Percentiles rank a stretch among this genome's conserved stretches.
Evolutionary conservation across 2,329 filamentous ascomycete species (phyloP).

Genomic region (Verticillium dahliae): DNA sequence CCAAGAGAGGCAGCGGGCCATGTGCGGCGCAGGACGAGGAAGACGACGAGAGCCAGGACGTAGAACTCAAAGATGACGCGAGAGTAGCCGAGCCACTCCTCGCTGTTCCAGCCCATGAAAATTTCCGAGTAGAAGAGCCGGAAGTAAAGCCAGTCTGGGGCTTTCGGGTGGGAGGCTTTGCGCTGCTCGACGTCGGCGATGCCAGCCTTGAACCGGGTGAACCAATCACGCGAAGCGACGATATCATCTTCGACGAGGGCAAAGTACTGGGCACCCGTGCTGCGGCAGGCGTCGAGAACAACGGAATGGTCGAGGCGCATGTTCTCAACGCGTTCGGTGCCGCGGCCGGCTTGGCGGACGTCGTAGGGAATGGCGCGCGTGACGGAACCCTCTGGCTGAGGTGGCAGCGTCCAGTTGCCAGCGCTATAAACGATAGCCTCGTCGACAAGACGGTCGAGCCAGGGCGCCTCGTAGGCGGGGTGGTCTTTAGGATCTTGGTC

Average conservation of each 20-base stretch:
- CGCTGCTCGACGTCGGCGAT: constrained; percentile 19
- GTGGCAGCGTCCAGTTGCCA: neutral
- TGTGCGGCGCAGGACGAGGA: constrained; percentile 6
- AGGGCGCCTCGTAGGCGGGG: constrained; percentile 21
- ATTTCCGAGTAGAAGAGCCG: constrained; percentile 31
- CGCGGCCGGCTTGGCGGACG: constrained; percentile 15
- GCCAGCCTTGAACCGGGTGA: constrained; percentile 18
- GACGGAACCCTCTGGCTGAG: neutral
- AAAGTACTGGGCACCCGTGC: constrained; percentile 22
- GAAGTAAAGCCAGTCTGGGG: constrained; percentile 24
- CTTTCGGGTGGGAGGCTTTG: constrained; percentile 10
- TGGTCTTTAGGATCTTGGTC: constrained; percentile 23
- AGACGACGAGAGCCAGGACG: constrained; percentile 12
- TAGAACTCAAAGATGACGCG: constrained; percentile 19
- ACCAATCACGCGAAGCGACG: constrained; percentile 27
- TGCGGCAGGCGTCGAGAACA: constrained; percentile 23
- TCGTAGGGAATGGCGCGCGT: constrained; percentile 13
- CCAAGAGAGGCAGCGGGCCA: neutral
- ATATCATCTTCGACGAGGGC: constrained; percentile 30
- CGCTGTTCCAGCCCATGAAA: constrained; percentile 29
- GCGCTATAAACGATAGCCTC: constrained; percentile 24
- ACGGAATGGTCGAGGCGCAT: constrained; percentile 26
- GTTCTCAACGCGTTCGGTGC: constrained; percentile 21
- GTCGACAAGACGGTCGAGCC: constrained; percentile 23
- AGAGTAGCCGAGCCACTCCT: constrained; percentile 23